phyloP scores from a whole-genome alignment of 257 asterid genomes.

The Voacanga thouarsii region DNA sequence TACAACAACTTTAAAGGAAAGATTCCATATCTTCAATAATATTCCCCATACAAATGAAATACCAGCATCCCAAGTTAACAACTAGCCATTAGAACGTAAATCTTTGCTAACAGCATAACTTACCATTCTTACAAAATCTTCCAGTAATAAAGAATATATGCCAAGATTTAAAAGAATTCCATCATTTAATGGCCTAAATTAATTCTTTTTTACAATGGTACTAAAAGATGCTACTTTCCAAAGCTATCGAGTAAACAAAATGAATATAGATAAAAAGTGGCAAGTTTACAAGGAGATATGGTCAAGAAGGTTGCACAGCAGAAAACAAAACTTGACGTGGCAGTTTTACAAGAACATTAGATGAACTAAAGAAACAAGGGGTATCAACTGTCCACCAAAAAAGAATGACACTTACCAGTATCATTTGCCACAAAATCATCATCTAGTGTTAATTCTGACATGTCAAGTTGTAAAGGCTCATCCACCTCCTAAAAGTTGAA shows the following conservation, averaged over 20 bases:
- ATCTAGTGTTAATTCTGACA: constrained; percentile 74
- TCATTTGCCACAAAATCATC: constrained; percentile 63
- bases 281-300: not conserved
- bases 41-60: not conserved
- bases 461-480: constrained; percentile 83
- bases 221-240: not conserved
- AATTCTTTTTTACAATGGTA: not conserved
- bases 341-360: not conserved
- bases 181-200: constrained; percentile 1
- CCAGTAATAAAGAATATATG: not conserved
- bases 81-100: not conserved
- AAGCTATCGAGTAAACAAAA: not conserved
- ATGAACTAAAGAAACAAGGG: not conserved
- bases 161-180: not conserved
- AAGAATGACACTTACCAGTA: constrained; percentile 39
- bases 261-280: not conserved
- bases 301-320: not conserved
- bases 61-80: not conserved
- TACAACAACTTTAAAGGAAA: not conserved
- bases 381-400: not conserved
- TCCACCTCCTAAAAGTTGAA: constrained; percentile 74
- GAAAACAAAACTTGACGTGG: not conserved
- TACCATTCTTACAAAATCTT: not conserved
- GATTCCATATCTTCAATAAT: not conserved
- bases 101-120: not conserved